phyloP scores from a whole-genome alignment of 306 rosid species.

The Bauhinia variegata region DNA sequence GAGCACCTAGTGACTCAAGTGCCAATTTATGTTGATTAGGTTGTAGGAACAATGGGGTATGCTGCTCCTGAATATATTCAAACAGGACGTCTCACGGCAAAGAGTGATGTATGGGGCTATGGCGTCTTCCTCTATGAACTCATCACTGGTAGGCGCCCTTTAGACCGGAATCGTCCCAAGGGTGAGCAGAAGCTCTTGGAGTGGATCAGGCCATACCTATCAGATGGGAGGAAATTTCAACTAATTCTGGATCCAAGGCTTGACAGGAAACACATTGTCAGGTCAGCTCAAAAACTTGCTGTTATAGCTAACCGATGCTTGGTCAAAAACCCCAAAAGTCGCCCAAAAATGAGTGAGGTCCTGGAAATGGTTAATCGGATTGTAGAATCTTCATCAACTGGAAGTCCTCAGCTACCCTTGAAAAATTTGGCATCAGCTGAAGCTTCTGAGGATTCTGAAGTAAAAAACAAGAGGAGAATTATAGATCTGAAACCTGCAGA shows the following conservation, averaged over 20 bases:
- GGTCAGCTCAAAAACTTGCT: slow-evolving; percentile 75
- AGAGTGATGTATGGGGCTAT: slow-evolving; percentile 92
- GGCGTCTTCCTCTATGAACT: slow-evolving; percentile 97
- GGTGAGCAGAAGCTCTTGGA: slow-evolving; percentile 93
- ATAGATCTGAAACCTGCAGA: slow-evolving; percentile 52
- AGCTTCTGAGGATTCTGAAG: slow-evolving; percentile 40
- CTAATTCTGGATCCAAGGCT: slow-evolving; percentile 87
- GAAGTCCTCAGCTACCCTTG: slow-evolving; percentile 50
- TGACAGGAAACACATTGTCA: slow-evolving; percentile 67
- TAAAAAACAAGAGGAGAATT: slow-evolving; percentile 48
- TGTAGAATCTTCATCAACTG: slow-evolving; percentile 43
- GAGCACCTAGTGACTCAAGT: slow-evolving; percentile 19
- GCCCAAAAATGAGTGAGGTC: slow-evolving; percentile 96
- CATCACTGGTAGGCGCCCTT: slow-evolving; percentile 89
- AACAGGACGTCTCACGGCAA: slow-evolving; percentile 87
- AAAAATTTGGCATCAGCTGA: slow-evolving; percentile 49
- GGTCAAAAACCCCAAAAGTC: slow-evolving; percentile 76
- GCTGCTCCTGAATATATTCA: slow-evolving; percentile 96
- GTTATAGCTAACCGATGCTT: slow-evolving; percentile 80
- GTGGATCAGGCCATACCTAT: slow-evolving; percentile 87
- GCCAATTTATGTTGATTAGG: slow-evolving; percentile 54
- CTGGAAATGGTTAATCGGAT: slow-evolving; percentile 72
- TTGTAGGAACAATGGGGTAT: slow-evolving; percentile 96
- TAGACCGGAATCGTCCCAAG: slow-evolving; percentile 87
- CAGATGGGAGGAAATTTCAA: slow-evolving; percentile 75